Conservation (phyloP, 768 basidiomycete genomes). For the Paxillus ammoniavirescens region DNA sequence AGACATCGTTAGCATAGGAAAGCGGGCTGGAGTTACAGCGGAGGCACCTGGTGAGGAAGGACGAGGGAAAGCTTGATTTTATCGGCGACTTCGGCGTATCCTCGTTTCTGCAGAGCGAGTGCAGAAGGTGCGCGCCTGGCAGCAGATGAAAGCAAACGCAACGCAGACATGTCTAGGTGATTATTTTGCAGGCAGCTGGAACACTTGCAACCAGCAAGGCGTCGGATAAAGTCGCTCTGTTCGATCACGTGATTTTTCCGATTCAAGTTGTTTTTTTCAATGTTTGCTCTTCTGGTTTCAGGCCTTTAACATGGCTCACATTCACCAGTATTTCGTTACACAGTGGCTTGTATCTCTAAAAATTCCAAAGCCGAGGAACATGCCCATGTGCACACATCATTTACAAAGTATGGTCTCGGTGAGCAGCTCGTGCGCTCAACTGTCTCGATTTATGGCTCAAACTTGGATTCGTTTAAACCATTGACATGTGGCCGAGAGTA, state of each 20-base stretch:
- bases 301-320: too few relatives aligned
- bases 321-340: too few relatives aligned
- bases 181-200: conserved; percentile 7
- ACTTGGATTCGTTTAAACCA: conserved; percentile 23
- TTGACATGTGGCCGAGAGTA: conserved; percentile 41
- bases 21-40: background rate
- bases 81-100: conserved; percentile 89
- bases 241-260: conserved; percentile 20
- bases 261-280: too few relatives aligned
- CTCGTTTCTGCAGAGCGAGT: conserved; percentile 61
- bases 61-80: conserved; percentile 92
- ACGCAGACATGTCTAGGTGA: conserved; percentile 59
- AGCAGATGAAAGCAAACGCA: conserved; percentile 67
- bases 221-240: conserved; percentile 30
- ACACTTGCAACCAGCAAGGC: background rate
- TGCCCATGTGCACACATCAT: background rate
- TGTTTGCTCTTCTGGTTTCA: too few relatives aligned
- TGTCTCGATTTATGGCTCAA: conserved; percentile 16
- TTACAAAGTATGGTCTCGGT: background rate
- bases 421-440: background rate
- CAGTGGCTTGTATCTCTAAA: too few relatives aligned
- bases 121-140: conserved; percentile 56
- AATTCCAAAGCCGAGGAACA: background rate
- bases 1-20: conserved; percentile 12
- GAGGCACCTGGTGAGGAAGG: conserved; percentile 89